These are phyloP conservation scores for Pythium aquatile DNA, from an alignment of 352 stramenopile genomes.

Conservation along the genomic window DNA sequence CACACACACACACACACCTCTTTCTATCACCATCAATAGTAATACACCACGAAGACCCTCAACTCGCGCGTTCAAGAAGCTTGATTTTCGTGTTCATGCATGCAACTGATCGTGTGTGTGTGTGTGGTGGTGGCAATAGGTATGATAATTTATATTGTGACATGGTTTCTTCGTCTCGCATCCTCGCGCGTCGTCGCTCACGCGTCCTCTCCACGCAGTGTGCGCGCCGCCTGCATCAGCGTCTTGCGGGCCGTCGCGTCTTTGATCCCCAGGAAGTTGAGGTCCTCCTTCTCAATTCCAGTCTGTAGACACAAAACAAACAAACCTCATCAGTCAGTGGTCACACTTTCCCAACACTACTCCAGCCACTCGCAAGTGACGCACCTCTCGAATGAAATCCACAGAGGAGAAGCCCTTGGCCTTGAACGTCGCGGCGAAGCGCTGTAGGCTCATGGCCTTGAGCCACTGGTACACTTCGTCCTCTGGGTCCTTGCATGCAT, in stretches of 20 bases:
- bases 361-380: background rate
- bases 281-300: conserved; percentile 80
- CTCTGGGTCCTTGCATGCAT: conserved; percentile 43
- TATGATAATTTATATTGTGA: conserved; percentile 32
- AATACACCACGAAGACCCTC: conserved; percentile 12
- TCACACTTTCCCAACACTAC: background rate
- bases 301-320: conserved; percentile 40
- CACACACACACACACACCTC: background rate
- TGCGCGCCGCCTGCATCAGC: conserved; percentile 58
- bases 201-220: conserved; percentile 26
- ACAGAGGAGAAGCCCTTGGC: conserved; percentile 74
- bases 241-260: conserved; percentile 54
- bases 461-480: conserved; percentile 83
- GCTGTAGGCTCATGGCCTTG: conserved; percentile 52
- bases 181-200: conserved; percentile 2
- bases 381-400: conserved; percentile 85
- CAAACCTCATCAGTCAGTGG: background rate
- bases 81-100: background rate
- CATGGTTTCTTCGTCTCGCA: background rate
- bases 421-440: conserved; percentile 66
- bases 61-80: background rate
- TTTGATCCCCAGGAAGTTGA: conserved; percentile 86
- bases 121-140: conserved; percentile 2
- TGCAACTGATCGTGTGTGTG: background rate
- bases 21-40: conserved; percentile 17